These are phyloP conservation scores for Leishmania turanica DNA, from an alignment of 208 protist species.

Conservation along the genomic window DNA sequence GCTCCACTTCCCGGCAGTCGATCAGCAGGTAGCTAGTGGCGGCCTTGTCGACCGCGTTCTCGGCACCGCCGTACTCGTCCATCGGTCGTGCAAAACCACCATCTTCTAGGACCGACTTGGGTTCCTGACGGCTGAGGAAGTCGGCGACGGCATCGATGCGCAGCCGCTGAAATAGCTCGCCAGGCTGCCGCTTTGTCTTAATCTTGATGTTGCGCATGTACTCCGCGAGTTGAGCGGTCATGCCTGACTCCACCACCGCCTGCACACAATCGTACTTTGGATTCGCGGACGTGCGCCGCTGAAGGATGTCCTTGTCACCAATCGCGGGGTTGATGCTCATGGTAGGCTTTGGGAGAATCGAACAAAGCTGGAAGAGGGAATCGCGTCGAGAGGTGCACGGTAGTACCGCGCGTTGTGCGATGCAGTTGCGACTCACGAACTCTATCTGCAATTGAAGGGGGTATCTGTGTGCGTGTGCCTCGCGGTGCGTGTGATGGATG, in stretches of 20 bases:
- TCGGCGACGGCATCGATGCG: conserved; percentile 46
- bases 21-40: conserved; percentile 66
- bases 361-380: background rate
- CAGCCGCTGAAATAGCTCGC: conserved; percentile 82
- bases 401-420: background rate
- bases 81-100: conserved; percentile 84
- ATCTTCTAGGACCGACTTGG: conserved; percentile 41
- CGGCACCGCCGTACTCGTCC: conserved; percentile 74
- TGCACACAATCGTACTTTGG: conserved; percentile 70
- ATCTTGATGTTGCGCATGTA: conserved; percentile 55
- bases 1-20: conserved; percentile 77
- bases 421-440: background rate
- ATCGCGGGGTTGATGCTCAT: conserved; percentile 70
- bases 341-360: background rate
- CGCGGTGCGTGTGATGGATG: background rate
- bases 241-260: conserved; percentile 84
- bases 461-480: background rate
- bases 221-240: conserved; percentile 68
- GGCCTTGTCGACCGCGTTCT: conserved; percentile 13
- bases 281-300: conserved; percentile 38
- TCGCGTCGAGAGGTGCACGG: background rate
- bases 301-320: conserved; percentile 78
- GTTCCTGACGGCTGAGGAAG: conserved; percentile 38
- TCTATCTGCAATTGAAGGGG: background rate
- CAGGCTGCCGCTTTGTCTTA: conserved; percentile 52